phyloP scores from a whole-genome alignment of 73 alveolate genomes.

The Symbiodinium natans region DNA sequence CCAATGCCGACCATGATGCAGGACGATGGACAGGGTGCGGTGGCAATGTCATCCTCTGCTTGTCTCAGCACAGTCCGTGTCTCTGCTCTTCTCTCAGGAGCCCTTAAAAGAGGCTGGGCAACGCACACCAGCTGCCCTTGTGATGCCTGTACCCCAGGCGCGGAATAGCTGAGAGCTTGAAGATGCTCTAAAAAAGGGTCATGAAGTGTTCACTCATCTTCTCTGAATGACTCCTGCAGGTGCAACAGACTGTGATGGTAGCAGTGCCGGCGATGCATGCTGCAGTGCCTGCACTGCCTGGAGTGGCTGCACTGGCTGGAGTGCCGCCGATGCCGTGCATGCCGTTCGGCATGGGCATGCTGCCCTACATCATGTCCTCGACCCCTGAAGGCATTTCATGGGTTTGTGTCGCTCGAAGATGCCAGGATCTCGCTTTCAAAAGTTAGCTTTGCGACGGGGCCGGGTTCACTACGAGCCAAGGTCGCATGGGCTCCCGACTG shows the following conservation, averaged over 20 bases:
- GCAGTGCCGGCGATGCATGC: not conserved
- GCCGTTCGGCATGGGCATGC: constrained; percentile 42
- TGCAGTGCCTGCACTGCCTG: not conserved
- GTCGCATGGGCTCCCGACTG: too few species aligned
- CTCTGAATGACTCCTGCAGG: not conserved
- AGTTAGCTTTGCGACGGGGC: too few species aligned
- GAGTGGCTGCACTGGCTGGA: not conserved
- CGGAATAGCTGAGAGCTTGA: not conserved
- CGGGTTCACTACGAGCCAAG: too few species aligned
- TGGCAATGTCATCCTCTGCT: not conserved
- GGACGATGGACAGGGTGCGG: not conserved
- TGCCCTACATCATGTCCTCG: constrained; percentile 52
- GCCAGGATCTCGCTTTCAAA: too few species aligned
- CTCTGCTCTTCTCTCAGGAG: too few species aligned
- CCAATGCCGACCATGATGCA: not conserved
- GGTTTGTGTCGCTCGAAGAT: not conserved
- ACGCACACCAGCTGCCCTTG: not conserved
- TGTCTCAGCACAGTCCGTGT: too few species aligned
- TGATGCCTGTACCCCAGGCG: not conserved
- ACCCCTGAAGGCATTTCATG: not conserved
- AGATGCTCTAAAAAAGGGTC: not conserved
- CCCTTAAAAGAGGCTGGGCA: not conserved
- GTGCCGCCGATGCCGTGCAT: not conserved
- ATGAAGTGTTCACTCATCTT: not conserved
- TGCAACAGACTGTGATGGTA: constrained; percentile 9